Evolutionary conservation across 2,329 filamentous ascomycete species (phyloP), one percentile per base, ranked within the genome.

Genomic region (Penicillium frequentans): DNA sequence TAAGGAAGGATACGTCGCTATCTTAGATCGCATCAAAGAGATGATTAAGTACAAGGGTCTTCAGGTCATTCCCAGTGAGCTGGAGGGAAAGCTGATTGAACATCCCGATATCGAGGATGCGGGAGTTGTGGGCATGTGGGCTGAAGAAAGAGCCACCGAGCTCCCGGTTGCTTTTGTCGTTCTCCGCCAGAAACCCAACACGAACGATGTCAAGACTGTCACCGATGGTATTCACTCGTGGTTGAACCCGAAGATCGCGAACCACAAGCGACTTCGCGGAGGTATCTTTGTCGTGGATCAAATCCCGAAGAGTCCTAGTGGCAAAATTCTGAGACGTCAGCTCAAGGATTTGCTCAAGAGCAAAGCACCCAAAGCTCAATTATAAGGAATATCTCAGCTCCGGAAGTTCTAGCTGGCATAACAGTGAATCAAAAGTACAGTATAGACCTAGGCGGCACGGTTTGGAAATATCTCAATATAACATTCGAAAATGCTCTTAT

Each of bases 301-400:
- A 23, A 69, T 75, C 21, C 72, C 73, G 0, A 67, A 73, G 42
- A 73, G 68, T 54, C 66, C 67, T 3, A 67, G 69, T 45, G 71
- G 74, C 37, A 75, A 75, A 59, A 70, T 70, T 42, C 21, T 69
- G 49, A 53, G 68, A 8, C 51, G 68, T n/a, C 57, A 68, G 52
- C 39, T 70, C 47, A 68, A 68, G 52, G 58, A 64, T 16, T 24
- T 57, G 24, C 49, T 64, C 23, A 63, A 65, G 44, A 63, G 47
- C 49, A 61, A 56, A 35, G 49, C 43, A n/a, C 55, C 61, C 2
- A 67, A 66, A 52, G 56, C 62, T n/a, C 51, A 52, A 23, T 35
- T 65, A 37, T 64, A 47, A 57, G 49, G 21, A 14, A 21, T 6
- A 33, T 33, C 6, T 3, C 7, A 16, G 31, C 26, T 2, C 26